Evolutionary conservation across 306 rosid genomes (phyloP).

Genomic region (Gastrolobium villosum): DNA sequence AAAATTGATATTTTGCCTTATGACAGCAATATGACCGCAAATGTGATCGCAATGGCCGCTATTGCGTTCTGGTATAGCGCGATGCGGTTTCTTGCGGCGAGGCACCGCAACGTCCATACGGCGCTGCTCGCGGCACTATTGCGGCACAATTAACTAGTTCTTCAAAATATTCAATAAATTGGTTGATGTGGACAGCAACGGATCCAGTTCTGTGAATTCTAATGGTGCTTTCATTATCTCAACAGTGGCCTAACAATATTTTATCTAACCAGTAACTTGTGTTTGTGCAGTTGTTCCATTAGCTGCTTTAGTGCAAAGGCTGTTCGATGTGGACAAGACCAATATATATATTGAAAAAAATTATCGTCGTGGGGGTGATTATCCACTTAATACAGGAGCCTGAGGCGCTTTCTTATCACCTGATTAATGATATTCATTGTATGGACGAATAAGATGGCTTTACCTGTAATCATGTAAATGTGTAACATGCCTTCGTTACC

Average conservation of each 20-base stretch:
- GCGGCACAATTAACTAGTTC: too few relatives aligned
- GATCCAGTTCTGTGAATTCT: background rate
- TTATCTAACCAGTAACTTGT: conserved; percentile 43
- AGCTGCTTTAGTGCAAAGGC: conserved; percentile 27
- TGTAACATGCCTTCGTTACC: conserved; percentile 12
- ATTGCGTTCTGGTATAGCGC: too few relatives aligned
- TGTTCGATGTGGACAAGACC: conserved; percentile 40
- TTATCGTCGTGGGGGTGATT: conserved; percentile 32
- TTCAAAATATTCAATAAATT: background rate
- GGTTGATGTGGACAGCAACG: background rate
- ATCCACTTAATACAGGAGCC: conserved; percentile 36
- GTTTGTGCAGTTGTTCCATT: conserved; percentile 50
- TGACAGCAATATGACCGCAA: too few relatives aligned
- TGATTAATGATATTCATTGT: conserved; percentile 25
- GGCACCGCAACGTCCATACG: too few relatives aligned
- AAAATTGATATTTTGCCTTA: too few relatives aligned
- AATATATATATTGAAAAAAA: conserved; percentile 12
- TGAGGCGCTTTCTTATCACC: conserved; percentile 27
- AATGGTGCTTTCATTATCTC: conserved; percentile 12
- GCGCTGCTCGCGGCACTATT: too few relatives aligned
- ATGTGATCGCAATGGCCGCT: too few relatives aligned
- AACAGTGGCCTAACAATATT: background rate
- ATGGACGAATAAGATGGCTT: conserved; percentile 8
- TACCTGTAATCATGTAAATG: conserved; percentile 41
- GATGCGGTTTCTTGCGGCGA: too few relatives aligned